phyloP scores from a whole-genome alignment of 768 basidiomycete species.

The Coprinopsis cinerea region DNA sequence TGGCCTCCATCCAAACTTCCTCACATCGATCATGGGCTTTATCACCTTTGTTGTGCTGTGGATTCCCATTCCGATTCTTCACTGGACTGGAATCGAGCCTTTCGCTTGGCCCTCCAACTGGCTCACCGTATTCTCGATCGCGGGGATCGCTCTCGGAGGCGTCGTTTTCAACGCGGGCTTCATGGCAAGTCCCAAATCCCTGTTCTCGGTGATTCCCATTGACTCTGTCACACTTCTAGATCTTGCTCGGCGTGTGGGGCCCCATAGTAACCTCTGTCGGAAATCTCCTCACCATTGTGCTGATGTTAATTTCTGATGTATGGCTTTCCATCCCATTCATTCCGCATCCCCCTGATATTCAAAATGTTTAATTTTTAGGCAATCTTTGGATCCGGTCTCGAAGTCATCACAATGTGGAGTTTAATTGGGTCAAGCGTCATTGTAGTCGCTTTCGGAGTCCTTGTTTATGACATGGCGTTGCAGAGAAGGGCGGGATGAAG shows the following conservation, averaged over 20 bases:
- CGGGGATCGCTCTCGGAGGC: slow-evolving; percentile 64
- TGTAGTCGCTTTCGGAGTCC: slow-evolving; percentile 73
- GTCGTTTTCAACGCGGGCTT: slow-evolving; percentile 79
- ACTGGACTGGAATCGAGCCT: slow-evolving; percentile 55
- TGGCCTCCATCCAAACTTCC: slow-evolving; percentile 76
- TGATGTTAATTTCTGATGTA: slow-evolving; percentile 78
- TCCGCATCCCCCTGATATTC: not conserved
- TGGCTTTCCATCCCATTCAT: slow-evolving; percentile 11
- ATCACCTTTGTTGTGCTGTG: slow-evolving; percentile 70
- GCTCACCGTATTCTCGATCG: slow-evolving; percentile 45
- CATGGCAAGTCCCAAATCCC: slow-evolving; percentile 50
- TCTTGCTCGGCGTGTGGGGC: slow-evolving; percentile 81
- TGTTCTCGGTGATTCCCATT: not conserved
- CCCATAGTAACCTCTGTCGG: slow-evolving; percentile 86
- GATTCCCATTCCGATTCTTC: slow-evolving; percentile 73
- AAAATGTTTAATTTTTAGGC: slow-evolving; percentile 21
- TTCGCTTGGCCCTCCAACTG: slow-evolving; percentile 59
- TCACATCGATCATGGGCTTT: slow-evolving; percentile 78
- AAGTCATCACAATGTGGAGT: slow-evolving; percentile 64
- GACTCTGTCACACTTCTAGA: slow-evolving; percentile 31
- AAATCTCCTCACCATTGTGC: slow-evolving; percentile 89
- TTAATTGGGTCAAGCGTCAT: slow-evolving; percentile 75
- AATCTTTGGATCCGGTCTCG: slow-evolving; percentile 57
- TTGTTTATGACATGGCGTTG: slow-evolving; percentile 65
- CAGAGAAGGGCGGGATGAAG: slow-evolving; percentile 9